Evolutionary conservation across 768 basidiomycete species (phyloP), one percentile per base, ranked within the genome.

Genomic region (Lactarius akahatsu): DNA sequence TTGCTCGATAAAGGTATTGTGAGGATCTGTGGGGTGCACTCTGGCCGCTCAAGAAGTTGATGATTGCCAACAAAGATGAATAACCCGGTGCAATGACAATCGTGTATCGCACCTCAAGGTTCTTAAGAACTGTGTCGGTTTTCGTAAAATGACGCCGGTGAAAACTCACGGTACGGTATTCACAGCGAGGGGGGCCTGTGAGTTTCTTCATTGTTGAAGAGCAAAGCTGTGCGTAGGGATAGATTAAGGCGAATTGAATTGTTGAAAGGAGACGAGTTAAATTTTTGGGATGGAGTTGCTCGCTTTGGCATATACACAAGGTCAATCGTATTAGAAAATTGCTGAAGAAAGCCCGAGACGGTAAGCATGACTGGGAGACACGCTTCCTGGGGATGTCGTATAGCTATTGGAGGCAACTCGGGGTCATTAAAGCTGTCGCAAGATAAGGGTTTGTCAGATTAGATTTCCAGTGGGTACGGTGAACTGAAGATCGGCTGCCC

Each of bases 31-130:
- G 70, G 70, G 69, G 67, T 30, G 28, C 55, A 15, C 30, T 40
- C 63, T 68, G 18, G 18, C 18, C 55, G 47, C 72, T 57, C 54
- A 78, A 58, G 57, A 67, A 70, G 67, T 75, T 70, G 62, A 73
- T 62, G 28, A 3, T 72, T 55, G 11, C 78, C 79, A 13, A 74
- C 76, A 0, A 76, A 76, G 41, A 78, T 72, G 69, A 79, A 78
- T 8, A 50, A 63, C 1, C 65, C 10, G 72, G 62, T 7, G 70
- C 65, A 57, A 73, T 41, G 20, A 73, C 72, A 73, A 30, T 0
- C 32, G 32, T 32, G 32, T 32, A 32, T 45, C 74, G 69, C 4
- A 68, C 61, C 47, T 72, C 71, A 40, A 73, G 61, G 50, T 70
- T 65, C 72, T 72, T 20, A 34, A 28, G 10, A 26, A 57, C 55